Conservation (phyloP, 495 filamentous ascomycete genomes). For the Astrothelium macrocarpum region DNA sequence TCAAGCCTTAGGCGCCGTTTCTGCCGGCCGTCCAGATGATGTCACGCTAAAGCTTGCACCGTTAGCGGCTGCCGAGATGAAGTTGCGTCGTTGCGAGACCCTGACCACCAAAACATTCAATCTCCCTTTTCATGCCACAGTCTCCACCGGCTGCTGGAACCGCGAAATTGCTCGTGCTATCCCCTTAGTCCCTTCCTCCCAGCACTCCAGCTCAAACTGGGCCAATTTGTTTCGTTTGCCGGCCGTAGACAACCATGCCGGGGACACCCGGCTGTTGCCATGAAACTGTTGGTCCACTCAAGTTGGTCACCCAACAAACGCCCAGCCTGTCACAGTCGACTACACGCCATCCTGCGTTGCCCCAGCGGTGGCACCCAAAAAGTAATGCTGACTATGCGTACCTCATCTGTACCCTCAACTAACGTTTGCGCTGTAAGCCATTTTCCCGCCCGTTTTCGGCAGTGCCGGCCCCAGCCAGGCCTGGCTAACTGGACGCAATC, state of each 20-base stretch:
- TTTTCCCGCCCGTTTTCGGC: background rate
- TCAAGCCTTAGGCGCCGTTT: constrained; percentile 1
- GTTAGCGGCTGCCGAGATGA: background rate
- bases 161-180: background rate
- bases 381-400: background rate
- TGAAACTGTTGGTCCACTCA: constrained; percentile 2
- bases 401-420: background rate
- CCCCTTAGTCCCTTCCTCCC: too few relatives aligned
- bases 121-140: background rate
- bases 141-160: background rate
- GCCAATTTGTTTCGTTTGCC: background rate
- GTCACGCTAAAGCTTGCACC: constrained; percentile 2
- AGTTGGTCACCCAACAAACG: background rate
- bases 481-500: background rate
- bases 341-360: background rate
- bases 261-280: background rate
- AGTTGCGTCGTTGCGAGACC: background rate
- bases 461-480: background rate
- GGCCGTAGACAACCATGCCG: background rate
- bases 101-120: background rate
- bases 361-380: background rate
- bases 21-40: background rate
- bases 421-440: background rate
- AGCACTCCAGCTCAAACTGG: background rate
- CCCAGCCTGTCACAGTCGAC: background rate